phyloP scores from a whole-genome alignment of 208 protist species.

The Histomonas meleagridis region DNA sequence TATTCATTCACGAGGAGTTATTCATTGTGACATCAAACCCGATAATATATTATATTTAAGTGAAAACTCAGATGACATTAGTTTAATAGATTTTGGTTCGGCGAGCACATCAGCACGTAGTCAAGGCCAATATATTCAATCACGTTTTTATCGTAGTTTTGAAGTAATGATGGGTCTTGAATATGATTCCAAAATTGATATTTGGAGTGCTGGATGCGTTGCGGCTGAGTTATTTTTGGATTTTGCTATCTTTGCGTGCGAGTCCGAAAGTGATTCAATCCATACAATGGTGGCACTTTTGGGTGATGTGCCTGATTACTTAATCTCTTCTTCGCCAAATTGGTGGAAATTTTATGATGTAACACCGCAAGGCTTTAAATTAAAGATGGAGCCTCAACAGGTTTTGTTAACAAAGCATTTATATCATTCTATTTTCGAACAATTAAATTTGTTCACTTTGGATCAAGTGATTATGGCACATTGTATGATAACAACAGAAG shows the following conservation, averaged over 20 bases:
- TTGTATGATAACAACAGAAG: background rate
- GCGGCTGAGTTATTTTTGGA: background rate
- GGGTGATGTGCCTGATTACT: background rate
- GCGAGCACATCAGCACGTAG: background rate
- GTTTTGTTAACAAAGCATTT: background rate
- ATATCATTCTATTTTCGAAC: background rate
- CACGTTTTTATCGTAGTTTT: background rate
- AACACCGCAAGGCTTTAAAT: background rate
- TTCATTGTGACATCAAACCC: conserved; percentile 55
- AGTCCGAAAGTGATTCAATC: background rate
- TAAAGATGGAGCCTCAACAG: background rate
- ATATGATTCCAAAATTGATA: background rate
- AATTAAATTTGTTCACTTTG: background rate
- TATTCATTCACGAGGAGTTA: conserved; percentile 38
- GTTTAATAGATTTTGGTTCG: conserved; percentile 54
- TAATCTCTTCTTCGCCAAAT: background rate
- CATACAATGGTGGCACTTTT: conserved; percentile 5
- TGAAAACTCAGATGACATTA: conserved; percentile 32
- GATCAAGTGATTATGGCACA: background rate
- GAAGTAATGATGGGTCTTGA: background rate
- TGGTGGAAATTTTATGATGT: conserved; percentile 28
- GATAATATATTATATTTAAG: conserved; percentile 36
- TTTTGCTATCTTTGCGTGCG: conserved; percentile 29
- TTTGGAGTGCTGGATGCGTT: conserved; percentile 6
- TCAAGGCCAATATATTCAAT: conserved; percentile 28